Percentiles rank a stretch among this genome's conserved stretches.
These are phyloP conservation scores for Glonium stellatum DNA, from an alignment of 495 filamentous ascomycete species.

Conservation along the genomic window DNA sequence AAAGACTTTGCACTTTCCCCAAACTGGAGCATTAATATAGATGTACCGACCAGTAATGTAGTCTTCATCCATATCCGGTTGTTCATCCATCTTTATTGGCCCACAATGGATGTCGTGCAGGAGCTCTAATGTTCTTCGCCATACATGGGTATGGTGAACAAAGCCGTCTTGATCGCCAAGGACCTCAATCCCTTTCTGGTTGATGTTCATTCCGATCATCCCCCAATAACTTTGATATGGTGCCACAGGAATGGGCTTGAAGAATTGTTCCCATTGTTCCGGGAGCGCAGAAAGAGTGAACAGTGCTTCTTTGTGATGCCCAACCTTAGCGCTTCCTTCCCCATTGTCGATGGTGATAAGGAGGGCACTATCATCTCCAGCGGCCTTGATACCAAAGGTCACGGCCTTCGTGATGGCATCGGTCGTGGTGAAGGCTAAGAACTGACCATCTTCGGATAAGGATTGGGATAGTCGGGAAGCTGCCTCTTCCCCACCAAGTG, in stretches of 20 bases:
- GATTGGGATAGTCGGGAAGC: no score
- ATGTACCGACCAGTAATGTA: constrained; percentile 36
- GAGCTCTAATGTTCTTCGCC: constrained; percentile 37
- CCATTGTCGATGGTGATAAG: constrained; percentile 33
- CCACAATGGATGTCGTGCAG: constrained; percentile 36
- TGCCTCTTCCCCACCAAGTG: no score
- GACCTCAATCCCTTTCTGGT: constrained; percentile 35
- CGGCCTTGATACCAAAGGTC: constrained; percentile 37
- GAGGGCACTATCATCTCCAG: constrained; percentile 31
- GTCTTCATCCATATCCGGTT: constrained; percentile 26
- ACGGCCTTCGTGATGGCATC: constrained; percentile 28
- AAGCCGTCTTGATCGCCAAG: constrained; percentile 34
- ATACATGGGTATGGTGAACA: constrained; percentile 37
- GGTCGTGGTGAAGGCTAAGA: constrained; percentile 36
- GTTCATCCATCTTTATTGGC: constrained; percentile 25
- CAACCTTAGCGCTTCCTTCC: constrained; percentile 23
- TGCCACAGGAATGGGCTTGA: constrained; percentile 34
- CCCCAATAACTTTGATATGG: constrained; percentile 39
- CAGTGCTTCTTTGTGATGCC: constrained; percentile 21
- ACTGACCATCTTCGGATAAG: constrained; percentile 25
- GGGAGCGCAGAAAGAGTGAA: constrained; percentile 35
- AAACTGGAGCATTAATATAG: constrained; percentile 36
- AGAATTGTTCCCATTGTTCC: constrained; percentile 40
- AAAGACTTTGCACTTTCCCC: constrained; percentile 38
- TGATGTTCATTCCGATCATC: constrained; percentile 41